Base-by-base conservation (phyloP, 768 basidiomycete genomes). In the Calocera viscosa region DNA sequence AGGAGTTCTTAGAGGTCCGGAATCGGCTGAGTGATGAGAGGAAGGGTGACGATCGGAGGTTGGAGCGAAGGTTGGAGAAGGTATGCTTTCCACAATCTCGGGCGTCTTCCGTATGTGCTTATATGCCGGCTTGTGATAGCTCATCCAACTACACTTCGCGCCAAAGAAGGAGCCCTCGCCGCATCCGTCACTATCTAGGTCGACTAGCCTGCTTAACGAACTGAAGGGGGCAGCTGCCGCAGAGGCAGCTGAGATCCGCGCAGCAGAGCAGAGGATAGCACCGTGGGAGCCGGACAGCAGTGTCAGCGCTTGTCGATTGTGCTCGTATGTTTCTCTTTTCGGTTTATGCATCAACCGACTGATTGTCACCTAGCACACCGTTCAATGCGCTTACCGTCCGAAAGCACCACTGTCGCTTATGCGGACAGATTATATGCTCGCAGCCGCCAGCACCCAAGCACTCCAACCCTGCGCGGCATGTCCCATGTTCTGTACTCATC, bases 381-480 rank as follows among this genome's bases (percentile, higher is more conserved):
- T 98, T 98, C 74, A 60, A 60, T 26, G 90, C 94, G 0, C 77
- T 98, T 1, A 91, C 92, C 0, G 95, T 93, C 71, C 86, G 95
- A 16, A 95, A 95, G 77, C 95, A 98, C 71, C 95, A 98, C 73
- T 98, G 95, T 74, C 86, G 95, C 10, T 79, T 97, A 16, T 98
- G 95, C 71, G 95, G 95, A 0, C 81, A 87, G 66, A 90, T 97
- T 41, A 86, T 97, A 14, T 98, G 95, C 72, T 89, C 94, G 0
- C 80, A 96, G 2, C 91, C 93, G 0, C 79, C 86, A 12, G 92
- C 90, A 67, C 82, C 79, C 2, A 68, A 71, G 0, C 67, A 73
- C 0, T 63, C 75, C 0, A 67, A 75, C 1, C 72, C 75, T 0
- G 70, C 75, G 1, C 83, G 92, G 24, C 81, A 80, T 1, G 79